These are phyloP conservation scores for Viola pubescens DNA, from an alignment of 441 rosid genomes.

Conservation along the genomic window DNA sequence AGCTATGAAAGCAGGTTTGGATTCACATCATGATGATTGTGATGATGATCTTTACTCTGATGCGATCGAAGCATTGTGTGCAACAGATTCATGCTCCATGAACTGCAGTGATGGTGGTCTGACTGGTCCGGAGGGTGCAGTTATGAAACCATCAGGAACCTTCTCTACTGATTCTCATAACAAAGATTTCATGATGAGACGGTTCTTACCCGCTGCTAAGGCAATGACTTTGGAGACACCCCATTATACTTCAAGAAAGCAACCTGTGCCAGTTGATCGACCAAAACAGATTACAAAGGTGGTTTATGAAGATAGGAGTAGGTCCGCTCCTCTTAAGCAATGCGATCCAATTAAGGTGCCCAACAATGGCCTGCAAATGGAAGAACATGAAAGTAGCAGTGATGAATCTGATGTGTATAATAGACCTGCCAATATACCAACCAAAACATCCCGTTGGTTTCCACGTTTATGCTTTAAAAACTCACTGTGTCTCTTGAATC, in stretches of 20 bases:
- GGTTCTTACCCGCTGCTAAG: slow-evolving; percentile 97
- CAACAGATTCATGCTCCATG: slow-evolving; percentile 45
- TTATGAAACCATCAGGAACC: slow-evolving; percentile 37
- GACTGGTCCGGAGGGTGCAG: slow-evolving; percentile 38
- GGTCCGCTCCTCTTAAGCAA: slow-evolving; percentile 26
- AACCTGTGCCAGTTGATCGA: slow-evolving; percentile 36
- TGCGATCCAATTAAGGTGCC: slow-evolving; percentile 20
- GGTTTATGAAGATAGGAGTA: slow-evolving; percentile 28
- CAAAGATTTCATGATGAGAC: slow-evolving; percentile 80
- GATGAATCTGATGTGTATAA: slow-evolving; percentile 35
- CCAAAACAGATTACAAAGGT: slow-evolving; percentile 34
- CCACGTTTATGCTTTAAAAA: slow-evolving; percentile 63
- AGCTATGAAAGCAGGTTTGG: slow-evolving; percentile 17
- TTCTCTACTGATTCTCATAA: slow-evolving; percentile 45
- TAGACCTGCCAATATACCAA: slow-evolving; percentile 31
- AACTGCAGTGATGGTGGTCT: slow-evolving; percentile 60
- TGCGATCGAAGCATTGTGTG: slow-evolving; percentile 49
- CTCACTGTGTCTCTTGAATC: slow-evolving; percentile 50
- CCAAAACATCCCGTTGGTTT: slow-evolving; percentile 68
- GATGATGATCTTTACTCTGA: slow-evolving; percentile 48
- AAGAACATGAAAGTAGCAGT: slow-evolving; percentile 37
- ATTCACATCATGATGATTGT: slow-evolving; percentile 28
- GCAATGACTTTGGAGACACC: slow-evolving; percentile 71
- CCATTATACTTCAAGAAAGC: slow-evolving; percentile 57
- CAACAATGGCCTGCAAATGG: slow-evolving; percentile 27